Evolutionary conservation across 352 stramenopile species (phyloP).

Genomic region (Elongisporangium prolatum): DNA sequence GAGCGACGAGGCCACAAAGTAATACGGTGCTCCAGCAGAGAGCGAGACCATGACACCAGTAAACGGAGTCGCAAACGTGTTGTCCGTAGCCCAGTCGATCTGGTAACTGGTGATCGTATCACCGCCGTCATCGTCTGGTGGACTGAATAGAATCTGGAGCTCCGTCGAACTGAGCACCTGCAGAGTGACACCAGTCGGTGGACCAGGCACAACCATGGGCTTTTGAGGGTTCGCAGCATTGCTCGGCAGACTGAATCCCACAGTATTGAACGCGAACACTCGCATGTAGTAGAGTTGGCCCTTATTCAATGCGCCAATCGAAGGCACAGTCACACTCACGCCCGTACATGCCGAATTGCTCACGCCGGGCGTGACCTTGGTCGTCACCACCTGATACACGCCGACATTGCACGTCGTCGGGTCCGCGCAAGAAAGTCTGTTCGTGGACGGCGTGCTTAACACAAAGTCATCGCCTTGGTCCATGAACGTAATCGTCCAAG

Average conservation of each 20-base stretch:
- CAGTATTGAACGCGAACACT: slow-evolving; percentile 93
- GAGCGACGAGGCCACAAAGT: slow-evolving; percentile 46
- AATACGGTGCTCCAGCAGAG: slow-evolving; percentile 51
- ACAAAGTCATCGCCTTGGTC: slow-evolving; percentile 81
- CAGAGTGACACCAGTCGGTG: slow-evolving; percentile 67
- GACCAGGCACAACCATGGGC: slow-evolving; percentile 73
- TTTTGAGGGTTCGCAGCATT: slow-evolving; percentile 52
- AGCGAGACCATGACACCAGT: slow-evolving; percentile 44
- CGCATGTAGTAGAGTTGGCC: slow-evolving; percentile 92
- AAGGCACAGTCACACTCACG: slow-evolving; percentile 65
- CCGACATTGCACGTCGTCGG: slow-evolving; percentile 15
- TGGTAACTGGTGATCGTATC: slow-evolving; percentile 88
- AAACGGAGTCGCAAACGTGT: slow-evolving; percentile 57
- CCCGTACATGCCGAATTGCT: slow-evolving; percentile 76
- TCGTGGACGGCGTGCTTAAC: slow-evolving; percentile 24
- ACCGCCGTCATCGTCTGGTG: slow-evolving; percentile 77
- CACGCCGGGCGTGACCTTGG: slow-evolving; percentile 64
- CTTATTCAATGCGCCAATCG: slow-evolving; percentile 65
- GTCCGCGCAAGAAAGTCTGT: slow-evolving; percentile 19
- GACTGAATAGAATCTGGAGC: slow-evolving; percentile 88
- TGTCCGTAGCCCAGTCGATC: slow-evolving; percentile 88
- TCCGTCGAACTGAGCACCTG: slow-evolving; percentile 74
- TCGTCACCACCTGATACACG: slow-evolving; percentile 41
- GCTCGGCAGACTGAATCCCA: slow-evolving; percentile 86
- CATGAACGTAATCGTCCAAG: slow-evolving; percentile 90